Evolutionary conservation across 139 green algal genomes (phyloP).

Genomic region (Pleodorina starrii): DNA sequence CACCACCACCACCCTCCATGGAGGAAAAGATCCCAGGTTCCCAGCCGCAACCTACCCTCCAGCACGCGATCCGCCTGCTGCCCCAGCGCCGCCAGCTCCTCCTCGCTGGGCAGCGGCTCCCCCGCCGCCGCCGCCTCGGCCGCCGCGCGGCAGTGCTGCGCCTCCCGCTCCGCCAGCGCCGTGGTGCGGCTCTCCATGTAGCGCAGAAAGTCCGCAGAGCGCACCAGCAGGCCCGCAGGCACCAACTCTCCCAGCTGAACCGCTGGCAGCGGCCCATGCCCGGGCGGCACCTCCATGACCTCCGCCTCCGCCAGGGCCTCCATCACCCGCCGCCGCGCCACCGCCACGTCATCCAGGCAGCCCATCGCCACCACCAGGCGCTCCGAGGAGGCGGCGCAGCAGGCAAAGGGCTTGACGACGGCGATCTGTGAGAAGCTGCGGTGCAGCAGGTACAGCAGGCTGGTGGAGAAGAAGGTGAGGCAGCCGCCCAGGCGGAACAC

Average conservation of each 20-base stretch:
- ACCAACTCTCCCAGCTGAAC: background rate
- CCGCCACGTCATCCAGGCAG: slow-evolving; percentile 14
- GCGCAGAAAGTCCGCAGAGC: background rate
- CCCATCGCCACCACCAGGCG: slow-evolving; percentile 55
- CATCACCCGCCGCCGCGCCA: background rate
- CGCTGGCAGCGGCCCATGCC: background rate
- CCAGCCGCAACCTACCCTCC: background rate
- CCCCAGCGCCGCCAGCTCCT: background rate
- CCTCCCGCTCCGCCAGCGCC: background rate
- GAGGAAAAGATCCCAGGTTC: no score
- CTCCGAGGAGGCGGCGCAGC: slow-evolving; percentile 46
- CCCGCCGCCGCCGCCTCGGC: background rate
- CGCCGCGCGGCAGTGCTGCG: background rate
- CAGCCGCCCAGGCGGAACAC: slow-evolving; percentile 61
- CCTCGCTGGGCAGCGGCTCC: background rate
- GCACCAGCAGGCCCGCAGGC: background rate
- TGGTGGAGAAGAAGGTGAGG: slow-evolving; percentile 63
- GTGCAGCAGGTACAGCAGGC: slow-evolving; percentile 67
- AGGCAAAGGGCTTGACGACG: slow-evolving; percentile 61
- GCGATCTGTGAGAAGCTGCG: slow-evolving; percentile 57
- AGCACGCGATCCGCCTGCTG: background rate
- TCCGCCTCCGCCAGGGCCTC: background rate
- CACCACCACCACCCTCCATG: no score
- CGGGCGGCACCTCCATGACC: background rate
- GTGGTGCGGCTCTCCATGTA: background rate